phyloP scores from a whole-genome alignment of 202 grass and related monocot genomes.

The Panicum virgatum region DNA sequence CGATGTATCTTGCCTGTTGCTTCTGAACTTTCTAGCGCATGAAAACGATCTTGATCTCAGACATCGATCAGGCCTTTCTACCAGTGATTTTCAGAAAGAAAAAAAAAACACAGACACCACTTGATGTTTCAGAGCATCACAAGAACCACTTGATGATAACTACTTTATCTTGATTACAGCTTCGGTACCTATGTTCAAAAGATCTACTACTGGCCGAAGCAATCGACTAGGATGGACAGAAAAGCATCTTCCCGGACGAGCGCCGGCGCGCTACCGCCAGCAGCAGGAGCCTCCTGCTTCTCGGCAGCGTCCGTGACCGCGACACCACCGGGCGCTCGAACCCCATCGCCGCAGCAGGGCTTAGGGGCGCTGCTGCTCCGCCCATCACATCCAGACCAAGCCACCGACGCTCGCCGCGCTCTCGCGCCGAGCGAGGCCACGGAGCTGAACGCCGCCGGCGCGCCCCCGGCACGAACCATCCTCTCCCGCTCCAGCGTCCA shows the following conservation, averaged over 20 bases:
- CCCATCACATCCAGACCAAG: neutral
- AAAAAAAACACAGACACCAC: neutral
- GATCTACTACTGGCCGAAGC: slow-evolving; percentile 55
- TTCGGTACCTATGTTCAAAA: neutral
- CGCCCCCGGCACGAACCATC: slow-evolving; percentile 30
- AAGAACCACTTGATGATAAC: neutral
- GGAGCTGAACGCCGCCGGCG: slow-evolving; percentile 22
- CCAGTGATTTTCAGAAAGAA: neutral
- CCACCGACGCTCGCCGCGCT: neutral
- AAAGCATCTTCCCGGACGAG: slow-evolving; percentile 42
- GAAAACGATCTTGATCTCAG: slow-evolving; percentile 20
- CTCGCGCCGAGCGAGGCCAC: neutral
- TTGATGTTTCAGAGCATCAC: slow-evolving; percentile 11
- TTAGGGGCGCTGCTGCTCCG: too few relatives aligned
- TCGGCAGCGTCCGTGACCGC: neutral
- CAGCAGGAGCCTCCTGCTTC: neutral
- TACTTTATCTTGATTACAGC: neutral
- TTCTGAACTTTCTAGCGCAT: neutral
- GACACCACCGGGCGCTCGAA: neutral
- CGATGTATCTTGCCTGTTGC: neutral
- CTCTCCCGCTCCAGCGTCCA: slow-evolving; percentile 59
- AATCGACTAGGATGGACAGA: slow-evolving; percentile 67
- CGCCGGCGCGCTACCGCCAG: neutral
- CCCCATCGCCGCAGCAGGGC: neutral
- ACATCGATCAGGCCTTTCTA: neutral